Percentiles rank a stretch among this genome's conserved stretches.
Evolutionary conservation across 768 basidiomycete genomes (phyloP).

Genomic region (Omphalotus guepiniiformis): DNA sequence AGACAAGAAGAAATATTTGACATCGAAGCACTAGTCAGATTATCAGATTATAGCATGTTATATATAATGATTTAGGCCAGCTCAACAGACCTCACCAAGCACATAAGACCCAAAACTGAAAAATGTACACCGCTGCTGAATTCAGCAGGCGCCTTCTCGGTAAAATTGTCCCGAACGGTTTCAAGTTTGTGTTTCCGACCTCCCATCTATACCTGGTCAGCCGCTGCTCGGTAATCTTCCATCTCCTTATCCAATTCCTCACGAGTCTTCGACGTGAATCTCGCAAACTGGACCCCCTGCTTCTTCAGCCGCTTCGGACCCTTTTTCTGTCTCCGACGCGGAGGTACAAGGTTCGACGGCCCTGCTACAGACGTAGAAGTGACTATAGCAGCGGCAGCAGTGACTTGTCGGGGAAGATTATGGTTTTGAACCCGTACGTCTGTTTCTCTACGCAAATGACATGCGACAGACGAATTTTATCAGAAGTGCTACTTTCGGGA

Average conservation of each 20-base stretch:
- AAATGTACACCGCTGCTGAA: too few species aligned
- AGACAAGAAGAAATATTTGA: too few species aligned
- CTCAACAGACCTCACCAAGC: too few species aligned
- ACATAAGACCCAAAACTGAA: too few species aligned
- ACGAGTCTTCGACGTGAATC: conserved; percentile 28
- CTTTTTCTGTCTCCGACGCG: conserved; percentile 52
- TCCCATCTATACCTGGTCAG: too few species aligned
- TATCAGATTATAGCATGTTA: too few species aligned
- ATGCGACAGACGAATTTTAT: neutral
- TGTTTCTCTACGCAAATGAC: neutral
- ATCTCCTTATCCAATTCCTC: conserved; percentile 75
- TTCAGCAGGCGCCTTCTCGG: too few species aligned
- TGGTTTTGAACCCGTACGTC: conserved; percentile 2
- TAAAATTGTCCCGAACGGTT: too few species aligned
- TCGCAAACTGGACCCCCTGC: conserved; percentile 12
- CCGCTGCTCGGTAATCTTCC: conserved; percentile 64
- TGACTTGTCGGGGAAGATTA: conserved; percentile 15
- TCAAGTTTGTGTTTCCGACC: too few species aligned
- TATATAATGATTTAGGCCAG: too few species aligned
- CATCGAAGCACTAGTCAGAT: too few species aligned
- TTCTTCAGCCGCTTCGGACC: conserved; percentile 75
- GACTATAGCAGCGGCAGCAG: conserved; percentile 21
- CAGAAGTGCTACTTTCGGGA: too few species aligned
- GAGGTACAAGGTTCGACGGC: conserved; percentile 22
- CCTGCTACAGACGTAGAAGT: neutral